These are phyloP conservation scores for Tylopilus rubrobrunneus DNA, from an alignment of 768 basidiomycete species.

Conservation along the genomic window DNA sequence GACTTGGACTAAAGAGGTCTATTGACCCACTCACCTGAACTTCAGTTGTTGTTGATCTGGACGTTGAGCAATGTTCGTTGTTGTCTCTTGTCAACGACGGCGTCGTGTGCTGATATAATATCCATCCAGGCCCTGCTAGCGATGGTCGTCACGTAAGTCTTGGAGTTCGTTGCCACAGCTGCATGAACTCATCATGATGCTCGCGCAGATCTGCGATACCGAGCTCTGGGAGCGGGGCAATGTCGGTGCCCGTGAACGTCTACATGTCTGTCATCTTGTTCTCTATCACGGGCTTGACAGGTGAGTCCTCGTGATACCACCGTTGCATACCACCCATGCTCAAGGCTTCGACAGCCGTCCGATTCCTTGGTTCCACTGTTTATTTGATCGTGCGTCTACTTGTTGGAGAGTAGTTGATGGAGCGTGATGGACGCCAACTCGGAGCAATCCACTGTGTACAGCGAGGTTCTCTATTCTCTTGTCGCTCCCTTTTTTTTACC, in stretches of 20 bases:
- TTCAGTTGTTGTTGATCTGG: constrained; percentile 79
- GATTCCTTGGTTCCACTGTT: neutral
- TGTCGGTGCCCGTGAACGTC: neutral
- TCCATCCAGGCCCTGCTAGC: constrained; percentile 57
- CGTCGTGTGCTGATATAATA: constrained; percentile 6
- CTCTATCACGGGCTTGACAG: neutral
- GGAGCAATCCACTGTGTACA: too few relatives aligned
- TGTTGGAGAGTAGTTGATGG: neutral
- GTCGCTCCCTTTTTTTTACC: too few relatives aligned
- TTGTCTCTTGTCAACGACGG: constrained; percentile 18
- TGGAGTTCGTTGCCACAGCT: neutral
- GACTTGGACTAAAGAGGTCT: neutral
- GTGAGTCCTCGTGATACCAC: neutral
- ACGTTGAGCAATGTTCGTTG: constrained; percentile 73
- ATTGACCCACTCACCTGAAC: constrained; percentile 12
- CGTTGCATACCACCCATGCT: neutral
- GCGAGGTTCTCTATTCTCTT: too few relatives aligned
- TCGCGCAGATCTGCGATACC: neutral
- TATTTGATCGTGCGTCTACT: neutral
- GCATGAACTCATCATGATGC: neutral
- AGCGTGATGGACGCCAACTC: neutral
- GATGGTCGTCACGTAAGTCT: constrained; percentile 67
- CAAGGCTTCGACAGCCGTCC: neutral
- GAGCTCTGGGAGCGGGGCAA: neutral
- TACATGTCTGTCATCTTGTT: neutral